A percentile compares a stretch with the other conserved stretches of the same genome.
phyloP scores from a whole-genome alignment of 352 stramenopile genomes.

The Phytophthora hibernalis region DNA sequence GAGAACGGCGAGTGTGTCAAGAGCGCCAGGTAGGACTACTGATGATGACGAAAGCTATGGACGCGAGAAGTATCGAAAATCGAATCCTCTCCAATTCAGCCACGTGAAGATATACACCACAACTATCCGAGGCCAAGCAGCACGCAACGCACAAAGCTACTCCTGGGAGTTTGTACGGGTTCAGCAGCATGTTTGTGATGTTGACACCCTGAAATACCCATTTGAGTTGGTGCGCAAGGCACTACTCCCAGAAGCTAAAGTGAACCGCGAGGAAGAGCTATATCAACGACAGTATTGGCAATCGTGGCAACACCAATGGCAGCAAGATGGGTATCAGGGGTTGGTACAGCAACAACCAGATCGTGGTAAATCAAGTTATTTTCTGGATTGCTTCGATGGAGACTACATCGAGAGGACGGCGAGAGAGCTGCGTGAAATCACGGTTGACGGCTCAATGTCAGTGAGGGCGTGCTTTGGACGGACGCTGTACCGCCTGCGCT shows the following conservation, averaged over 20 bases:
- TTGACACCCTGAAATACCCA: constrained; percentile 3
- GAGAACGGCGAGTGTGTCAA: not conserved
- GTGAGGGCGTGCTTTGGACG: constrained; percentile 8
- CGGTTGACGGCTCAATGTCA: not conserved
- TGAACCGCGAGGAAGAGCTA: not conserved
- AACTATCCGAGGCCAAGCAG: not conserved
- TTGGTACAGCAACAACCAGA: not conserved
- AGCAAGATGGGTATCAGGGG: not conserved
- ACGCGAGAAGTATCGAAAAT: not conserved
- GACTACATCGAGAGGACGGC: not conserved
- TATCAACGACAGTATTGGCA: not conserved
- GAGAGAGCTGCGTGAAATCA: not conserved
- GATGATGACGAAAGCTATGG: not conserved
- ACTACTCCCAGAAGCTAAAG: not conserved
- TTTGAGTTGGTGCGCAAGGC: constrained; percentile 7
- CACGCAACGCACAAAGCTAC: not conserved
- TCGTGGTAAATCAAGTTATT: not conserved
- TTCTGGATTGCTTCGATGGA: constrained; percentile 6
- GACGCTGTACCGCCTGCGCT: not conserved
- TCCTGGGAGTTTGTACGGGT: not conserved
- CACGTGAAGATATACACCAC: not conserved
- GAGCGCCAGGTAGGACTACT: not conserved
- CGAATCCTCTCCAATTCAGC: not conserved
- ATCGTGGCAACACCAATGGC: constrained; percentile 3
- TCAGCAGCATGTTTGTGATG: not conserved